Evolutionary conservation across 345 rosid genomes (phyloP).

Genomic region (Eucalyptus pauciflora): DNA sequence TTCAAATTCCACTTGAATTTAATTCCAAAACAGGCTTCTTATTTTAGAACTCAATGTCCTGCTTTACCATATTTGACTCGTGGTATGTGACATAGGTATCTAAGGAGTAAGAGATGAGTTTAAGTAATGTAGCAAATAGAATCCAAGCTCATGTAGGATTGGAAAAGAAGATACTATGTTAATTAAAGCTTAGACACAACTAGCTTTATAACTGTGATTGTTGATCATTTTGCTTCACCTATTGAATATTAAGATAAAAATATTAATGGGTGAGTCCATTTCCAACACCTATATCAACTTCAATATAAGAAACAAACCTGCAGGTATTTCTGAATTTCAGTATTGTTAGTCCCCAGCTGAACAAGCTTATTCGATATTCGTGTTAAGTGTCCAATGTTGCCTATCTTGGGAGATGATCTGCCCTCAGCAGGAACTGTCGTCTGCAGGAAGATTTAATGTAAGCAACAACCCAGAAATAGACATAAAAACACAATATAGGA

Average conservation of each 20-base stretch:
- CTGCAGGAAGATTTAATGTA: conserved; percentile 17
- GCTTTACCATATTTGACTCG: neutral
- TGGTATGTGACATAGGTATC: neutral
- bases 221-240: neutral
- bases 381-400: conserved; percentile 84
- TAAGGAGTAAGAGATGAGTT: neutral
- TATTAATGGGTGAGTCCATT: neutral
- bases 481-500: neutral
- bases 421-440: conserved; percentile 70
- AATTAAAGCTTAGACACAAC: neutral
- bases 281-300: neutral
- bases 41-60: neutral
- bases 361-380: conserved; percentile 77
- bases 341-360: conserved; percentile 55
- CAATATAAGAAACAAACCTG: conserved; percentile 36
- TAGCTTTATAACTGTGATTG: neutral
- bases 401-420: conserved; percentile 57
- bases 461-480: neutral
- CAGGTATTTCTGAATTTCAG: conserved; percentile 48
- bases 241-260: neutral
- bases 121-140: neutral
- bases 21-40: neutral
- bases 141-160: neutral
- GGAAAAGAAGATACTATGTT: neutral
- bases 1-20: neutral